These are phyloP conservation scores for Saturnispora bothae DNA, from an alignment of 805 yeast species.

Conservation along the genomic window DNA sequence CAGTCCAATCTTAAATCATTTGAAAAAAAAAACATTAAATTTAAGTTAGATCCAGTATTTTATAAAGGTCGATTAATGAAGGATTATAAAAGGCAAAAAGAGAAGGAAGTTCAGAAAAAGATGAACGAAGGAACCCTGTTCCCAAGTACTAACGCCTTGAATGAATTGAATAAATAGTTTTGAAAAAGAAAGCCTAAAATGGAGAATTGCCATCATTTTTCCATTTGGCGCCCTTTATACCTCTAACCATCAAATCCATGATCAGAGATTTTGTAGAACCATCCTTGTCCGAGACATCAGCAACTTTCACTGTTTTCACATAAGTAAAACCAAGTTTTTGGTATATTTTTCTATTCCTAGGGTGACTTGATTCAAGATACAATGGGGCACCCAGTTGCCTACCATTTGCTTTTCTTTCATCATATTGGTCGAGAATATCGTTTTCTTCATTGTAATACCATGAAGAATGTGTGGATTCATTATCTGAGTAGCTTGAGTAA, in stretches of 20 bases:
- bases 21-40: conserved; percentile 28
- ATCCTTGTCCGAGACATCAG: conserved; percentile 22
- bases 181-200: neutral
- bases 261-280: conserved; percentile 21
- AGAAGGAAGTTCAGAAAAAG: conserved; percentile 24
- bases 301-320: conserved; percentile 27
- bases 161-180: neutral
- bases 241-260: conserved; percentile 32
- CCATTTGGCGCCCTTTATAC: conserved; percentile 29
- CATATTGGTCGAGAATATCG: conserved; percentile 27
- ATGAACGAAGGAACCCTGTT: conserved; percentile 30
- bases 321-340: conserved; percentile 42
- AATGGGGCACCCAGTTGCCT: conserved; percentile 26
- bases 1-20: conserved; percentile 15
- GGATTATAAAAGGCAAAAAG: conserved; percentile 26
- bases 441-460: conserved; percentile 28
- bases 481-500: conserved; percentile 24
- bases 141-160: conserved; percentile 25
- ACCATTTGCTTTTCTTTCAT: conserved; percentile 22
- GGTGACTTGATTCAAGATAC: conserved; percentile 50
- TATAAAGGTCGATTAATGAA: conserved; percentile 32
- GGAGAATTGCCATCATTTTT: conserved; percentile 12
- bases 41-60: conserved; percentile 31
- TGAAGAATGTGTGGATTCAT: conserved; percentile 26
- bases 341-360: conserved; percentile 42